A percentile compares a stretch with the other conserved stretches of the same genome.
Evolutionary conservation across 2,329 filamentous ascomycete genomes (phyloP).

Genomic region (Paraphoma sp.): DNA sequence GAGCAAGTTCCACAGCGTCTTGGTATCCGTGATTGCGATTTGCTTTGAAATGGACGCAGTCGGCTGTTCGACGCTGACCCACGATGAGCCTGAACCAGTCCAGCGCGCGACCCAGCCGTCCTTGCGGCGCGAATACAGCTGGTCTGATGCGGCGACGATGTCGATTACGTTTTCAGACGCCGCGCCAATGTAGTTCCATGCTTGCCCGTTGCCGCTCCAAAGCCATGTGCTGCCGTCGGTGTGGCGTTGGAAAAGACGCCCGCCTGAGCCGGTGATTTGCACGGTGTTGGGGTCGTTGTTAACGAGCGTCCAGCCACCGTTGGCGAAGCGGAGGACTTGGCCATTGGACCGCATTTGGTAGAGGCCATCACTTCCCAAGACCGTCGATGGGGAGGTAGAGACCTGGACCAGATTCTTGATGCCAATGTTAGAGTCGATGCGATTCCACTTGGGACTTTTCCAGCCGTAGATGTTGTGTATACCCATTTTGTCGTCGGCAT

Average conservation of each 20-base stretch:
- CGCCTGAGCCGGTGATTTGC: constrained; percentile 33
- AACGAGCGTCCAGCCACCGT: constrained; percentile 23
- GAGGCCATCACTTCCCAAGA: constrained; percentile 25
- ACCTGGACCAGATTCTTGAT: constrained; percentile 26
- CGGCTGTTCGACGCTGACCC: constrained; percentile 32
- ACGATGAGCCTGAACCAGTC: constrained; percentile 25
- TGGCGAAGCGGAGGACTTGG: constrained; percentile 28
- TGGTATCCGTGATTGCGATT: constrained; percentile 33
- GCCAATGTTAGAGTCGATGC: constrained; percentile 25
- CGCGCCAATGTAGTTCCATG: constrained; percentile 30
- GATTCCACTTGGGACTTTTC: constrained; percentile 33
- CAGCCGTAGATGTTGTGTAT: constrained; percentile 38
- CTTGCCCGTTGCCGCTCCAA: constrained; percentile 22
- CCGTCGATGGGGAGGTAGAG: constrained; percentile 12
- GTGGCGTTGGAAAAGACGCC: constrained; percentile 35
- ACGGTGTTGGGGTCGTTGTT: constrained; percentile 36
- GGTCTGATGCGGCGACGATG: constrained; percentile 32
- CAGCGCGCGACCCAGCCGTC: constrained; percentile 37
- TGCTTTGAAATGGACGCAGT: constrained; percentile 17
- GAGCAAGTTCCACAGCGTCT: constrained; percentile 35
- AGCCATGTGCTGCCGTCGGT: constrained; percentile 32
- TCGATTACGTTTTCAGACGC: constrained; percentile 32
- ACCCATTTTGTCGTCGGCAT: constrained; percentile 37
- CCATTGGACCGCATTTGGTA: constrained; percentile 36
- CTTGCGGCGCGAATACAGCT: constrained; percentile 36